Base-by-base conservation (phyloP, 2,329 filamentous ascomycete genomes). In the Fusarium verrucosum region DNA sequence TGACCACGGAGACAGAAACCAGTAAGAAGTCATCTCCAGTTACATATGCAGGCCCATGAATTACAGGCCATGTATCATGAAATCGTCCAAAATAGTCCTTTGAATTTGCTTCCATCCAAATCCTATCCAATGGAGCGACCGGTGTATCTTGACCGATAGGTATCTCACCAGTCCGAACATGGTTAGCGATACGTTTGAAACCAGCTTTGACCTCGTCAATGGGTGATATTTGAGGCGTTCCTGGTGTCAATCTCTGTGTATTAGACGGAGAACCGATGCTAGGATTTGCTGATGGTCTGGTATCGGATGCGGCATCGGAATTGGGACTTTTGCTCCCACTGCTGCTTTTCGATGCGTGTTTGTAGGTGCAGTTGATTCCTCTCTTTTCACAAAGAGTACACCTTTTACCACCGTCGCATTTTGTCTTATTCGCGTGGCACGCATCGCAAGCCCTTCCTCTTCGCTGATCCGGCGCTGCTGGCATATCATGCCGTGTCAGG, bases 391-490 rank as follows among this genome's bases (percentile, higher is more conserved):
- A 82, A 3, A 78, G 74, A 1, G 75, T 73, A 40, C 80, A 82
- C 22, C 72, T 73, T 3, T 67, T 52, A 13, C 77, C 76, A 3
- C 80, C 80, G 54, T 79, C 76, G 45, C 80, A 82, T 57, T 79
- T 80, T 3, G 77, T 80, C 68, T 82, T 82, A 57, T 77, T 80
- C n/a, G 75, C 70, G 43, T 79, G 80, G 25, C 80, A 82, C 8
- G 76, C 72, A 60, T 80, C 74, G 44, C 80, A 82, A 10, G 80
- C 80, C 9, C 74, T 72, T 25, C 76, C 77, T 22, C 74, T 74
- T 41, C 79, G 73, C 7, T 72, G 69, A 25, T 75, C 73, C 7
- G 74, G 72, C 3, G 66, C 61, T 2, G 71, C 59, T 2, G 72
- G 69, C 35, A 65, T 69, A 42, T 75, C 76, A 65, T 79, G 77